phyloP scores from a whole-genome alignment of 2,329 filamentous ascomycete genomes.

The Xylaria polymorpha region DNA sequence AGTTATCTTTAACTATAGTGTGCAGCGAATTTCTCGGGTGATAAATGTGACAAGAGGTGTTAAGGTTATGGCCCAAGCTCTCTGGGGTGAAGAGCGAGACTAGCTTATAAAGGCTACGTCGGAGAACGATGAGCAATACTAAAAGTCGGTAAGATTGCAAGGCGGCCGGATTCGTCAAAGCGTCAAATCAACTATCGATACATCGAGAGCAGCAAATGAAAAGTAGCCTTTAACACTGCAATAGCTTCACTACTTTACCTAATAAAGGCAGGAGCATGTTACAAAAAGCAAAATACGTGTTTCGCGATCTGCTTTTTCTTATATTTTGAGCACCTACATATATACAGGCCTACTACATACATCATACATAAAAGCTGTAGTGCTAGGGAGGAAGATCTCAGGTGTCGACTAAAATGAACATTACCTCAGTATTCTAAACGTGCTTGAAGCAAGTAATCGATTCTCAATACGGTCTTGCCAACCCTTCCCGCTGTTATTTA shows the following conservation, averaged over 20 bases:
- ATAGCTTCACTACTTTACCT: neutral
- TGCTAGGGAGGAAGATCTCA: neutral
- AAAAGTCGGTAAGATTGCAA: neutral
- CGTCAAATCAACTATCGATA: neutral
- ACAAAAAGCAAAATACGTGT: neutral
- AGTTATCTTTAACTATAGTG: neutral
- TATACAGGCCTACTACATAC: no score
- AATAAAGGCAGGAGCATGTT: neutral
- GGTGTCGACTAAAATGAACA: neutral
- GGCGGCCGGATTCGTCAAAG: neutral
- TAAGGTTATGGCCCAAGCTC: neutral
- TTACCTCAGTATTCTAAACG: neutral
- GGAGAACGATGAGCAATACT: neutral
- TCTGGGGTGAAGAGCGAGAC: neutral
- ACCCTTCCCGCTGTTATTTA: neutral
- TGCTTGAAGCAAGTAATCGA: neutral
- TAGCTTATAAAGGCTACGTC: neutral
- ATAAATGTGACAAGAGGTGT: neutral
- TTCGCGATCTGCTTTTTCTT: neutral
- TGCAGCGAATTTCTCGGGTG: neutral
- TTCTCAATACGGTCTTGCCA: neutral
- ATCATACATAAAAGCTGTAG: neutral
- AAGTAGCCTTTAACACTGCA: neutral
- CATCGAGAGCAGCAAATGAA: neutral
- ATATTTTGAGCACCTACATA: neutral